Evolutionary conservation across 768 basidiomycete genomes (phyloP), one percentile per base, ranked within the genome.

Genomic region (Clitopilus passeckerianus): DNA sequence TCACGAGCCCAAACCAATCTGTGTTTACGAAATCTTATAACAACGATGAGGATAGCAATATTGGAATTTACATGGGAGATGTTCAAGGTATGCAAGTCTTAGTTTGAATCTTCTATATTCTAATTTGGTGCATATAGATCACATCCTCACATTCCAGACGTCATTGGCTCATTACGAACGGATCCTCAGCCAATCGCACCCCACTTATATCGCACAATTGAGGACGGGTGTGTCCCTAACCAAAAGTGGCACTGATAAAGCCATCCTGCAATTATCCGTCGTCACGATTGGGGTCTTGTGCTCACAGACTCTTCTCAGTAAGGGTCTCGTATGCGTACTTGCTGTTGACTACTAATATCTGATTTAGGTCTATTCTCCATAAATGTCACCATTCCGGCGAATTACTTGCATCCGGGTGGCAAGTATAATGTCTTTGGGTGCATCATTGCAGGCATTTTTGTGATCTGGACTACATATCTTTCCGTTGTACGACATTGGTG

Each of bases 41-140:
- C 14, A 75, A 77, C 55, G 78, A 77, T 4, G 82, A 86, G 15
- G 82, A 85, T 56, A 71, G 80, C 20, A 91, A 93, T 63, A 83
- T 96, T 22, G 87, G 84, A 10, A 90, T 94, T 2, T 93, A 96
- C 68, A 84, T 95, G 75, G 92, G 91, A 22, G 95, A 98, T 70
- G 83, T 98, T 1, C 91, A 95, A 77, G 95, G 95, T 93, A 63
- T 53, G 15, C 4, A 30, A 30, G 6, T 5, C 6, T 34, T 5
- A 14, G 22, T 10, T 44, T 59, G 0, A 27, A 34, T 8, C 56
- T 46, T 12, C 10, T 57, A n/a, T 7, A 16, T n/a, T 24, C 4
- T n/a, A n/a, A 22, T 16, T 34, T 41, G 27, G 59, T 35, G 30
- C 60, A 64, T 59, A 30, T 58, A 95, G 95, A 98, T 72, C 95